A percentile compares a stretch with the other conserved stretches of the same genome.
Evolutionary conservation across 2,329 filamentous ascomycete genomes (phyloP).

Genomic region (Proliferodiscus dingleyae): DNA sequence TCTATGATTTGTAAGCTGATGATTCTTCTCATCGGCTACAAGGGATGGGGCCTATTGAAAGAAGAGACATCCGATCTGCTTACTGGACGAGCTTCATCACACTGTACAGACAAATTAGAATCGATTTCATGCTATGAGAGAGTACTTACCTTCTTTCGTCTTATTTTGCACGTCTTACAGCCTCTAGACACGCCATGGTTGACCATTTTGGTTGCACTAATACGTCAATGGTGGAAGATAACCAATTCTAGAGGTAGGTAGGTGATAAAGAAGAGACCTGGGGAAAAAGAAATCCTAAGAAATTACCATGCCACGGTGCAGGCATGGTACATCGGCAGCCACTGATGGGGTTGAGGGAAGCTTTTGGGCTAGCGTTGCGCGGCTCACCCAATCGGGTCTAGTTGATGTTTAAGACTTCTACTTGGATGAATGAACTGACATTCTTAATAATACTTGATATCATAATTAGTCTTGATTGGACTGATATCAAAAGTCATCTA

Average conservation of each 20-base stretch:
- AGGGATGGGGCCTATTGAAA: not conserved
- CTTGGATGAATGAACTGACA: too few relatives aligned
- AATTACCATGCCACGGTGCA: not conserved
- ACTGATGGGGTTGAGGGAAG: not conserved
- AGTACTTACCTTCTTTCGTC: constrained; percentile 17
- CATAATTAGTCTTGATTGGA: too few relatives aligned
- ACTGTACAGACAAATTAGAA: constrained; percentile 10
- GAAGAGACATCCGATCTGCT: constrained; percentile 1
- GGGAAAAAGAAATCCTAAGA: not conserved
- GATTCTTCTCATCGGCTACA: not conserved
- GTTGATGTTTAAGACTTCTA: too few relatives aligned
- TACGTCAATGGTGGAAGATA: not conserved
- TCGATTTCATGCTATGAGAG: not conserved
- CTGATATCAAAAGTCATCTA: too few relatives aligned
- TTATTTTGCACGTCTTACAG: constrained; percentile 17
- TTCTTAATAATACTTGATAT: too few relatives aligned
- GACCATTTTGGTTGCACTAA: constrained; percentile 5
- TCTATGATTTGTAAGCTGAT: not conserved
- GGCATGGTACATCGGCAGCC: not conserved
- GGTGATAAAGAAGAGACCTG: too few relatives aligned
- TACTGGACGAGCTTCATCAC: constrained; percentile 22
- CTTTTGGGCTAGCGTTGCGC: not conserved
- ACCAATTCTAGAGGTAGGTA: not conserved
- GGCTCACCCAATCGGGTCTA: not conserved
- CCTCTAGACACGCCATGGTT: constrained; percentile 16